Evolutionary conservation across 2,329 filamentous ascomycete genomes (phyloP), one percentile per base, ranked within the genome.

Genomic region (Penicillium corylophilum): DNA sequence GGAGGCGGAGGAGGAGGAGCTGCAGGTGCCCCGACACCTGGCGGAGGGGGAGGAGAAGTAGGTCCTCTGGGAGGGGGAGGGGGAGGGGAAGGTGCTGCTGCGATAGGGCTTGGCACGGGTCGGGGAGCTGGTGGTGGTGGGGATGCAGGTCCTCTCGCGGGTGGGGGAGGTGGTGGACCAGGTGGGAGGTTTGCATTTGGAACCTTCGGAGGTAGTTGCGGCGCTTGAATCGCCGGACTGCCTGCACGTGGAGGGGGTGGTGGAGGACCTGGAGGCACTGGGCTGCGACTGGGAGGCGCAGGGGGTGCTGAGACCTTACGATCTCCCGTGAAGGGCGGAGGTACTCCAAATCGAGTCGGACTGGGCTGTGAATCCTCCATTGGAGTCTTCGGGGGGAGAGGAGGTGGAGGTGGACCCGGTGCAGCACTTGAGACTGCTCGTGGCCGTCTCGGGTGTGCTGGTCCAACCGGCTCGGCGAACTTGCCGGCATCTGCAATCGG

Each of bases 401-500:
- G 85, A 10, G 87, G 86, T 33, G 87, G 86, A 22, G 85, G 82
- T 24, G 87, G 86, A 1, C 82, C 85, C 26, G 84, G 77, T 44
- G 72, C 65, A 60, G 76, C 68, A 31, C 72, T 73, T 9, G 79
- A 82, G 15, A 73, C 68, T 55, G 81, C 80, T 59, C 79, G 69
- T 52, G 74, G 69, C 64, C 79, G 71, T 65, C 77, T 62, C 70
- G 81, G 67, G 49, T 72, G 73, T 18, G 77, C 60, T 51, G 73
- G 77, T 22, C 70, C 71, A 50, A 77, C 75, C 26, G 77, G 71
- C 55, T 86, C 79, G 3, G 88, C 90, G 67, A 84, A 94, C 72
- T 90, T 95, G 33, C 94, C 94, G 51, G 94, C 94, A 70, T 96
- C 92, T 49, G 90, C 84, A 53, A 97, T 74, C 2, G 93, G 89